These are phyloP conservation scores for Penicillium canariense DNA, from an alignment of 495 filamentous ascomycete species.

Conservation along the genomic window DNA sequence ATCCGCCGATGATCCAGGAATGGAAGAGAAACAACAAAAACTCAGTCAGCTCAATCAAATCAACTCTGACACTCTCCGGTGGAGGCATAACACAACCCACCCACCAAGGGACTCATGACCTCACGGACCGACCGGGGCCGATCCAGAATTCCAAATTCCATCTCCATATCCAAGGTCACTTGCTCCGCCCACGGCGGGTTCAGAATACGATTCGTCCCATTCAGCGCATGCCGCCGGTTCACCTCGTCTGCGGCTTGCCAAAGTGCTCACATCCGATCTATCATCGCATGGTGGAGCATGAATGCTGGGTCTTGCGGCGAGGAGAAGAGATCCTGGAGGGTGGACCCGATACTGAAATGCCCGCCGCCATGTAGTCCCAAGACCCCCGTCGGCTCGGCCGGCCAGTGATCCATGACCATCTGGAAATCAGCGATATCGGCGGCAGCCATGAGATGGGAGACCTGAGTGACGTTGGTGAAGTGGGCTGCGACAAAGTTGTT, in stretches of 20 bases:
- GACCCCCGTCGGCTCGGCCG: slow-evolving; percentile 6
- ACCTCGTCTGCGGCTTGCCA: slow-evolving; percentile 45
- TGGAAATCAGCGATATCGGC: slow-evolving; percentile 23
- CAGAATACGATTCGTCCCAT: slow-evolving; percentile 25
- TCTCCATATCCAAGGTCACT: slow-evolving; percentile 26
- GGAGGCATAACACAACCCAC: slow-evolving; percentile 25
- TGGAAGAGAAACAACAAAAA: too few relatives aligned
- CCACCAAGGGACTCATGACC: slow-evolving; percentile 23
- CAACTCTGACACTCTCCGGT: slow-evolving; percentile 3
- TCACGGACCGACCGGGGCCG: slow-evolving; percentile 20
- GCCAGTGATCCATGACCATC: slow-evolving; percentile 26
- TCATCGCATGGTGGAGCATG: slow-evolving; percentile 55
- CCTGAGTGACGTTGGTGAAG: slow-evolving; percentile 23
- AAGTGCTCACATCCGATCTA: slow-evolving; percentile 57
- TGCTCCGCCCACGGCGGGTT: slow-evolving; percentile 22
- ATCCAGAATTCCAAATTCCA: slow-evolving; percentile 32
- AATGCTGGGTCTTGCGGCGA: slow-evolving; percentile 52
- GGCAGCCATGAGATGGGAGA: slow-evolving; percentile 13
- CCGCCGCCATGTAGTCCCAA: slow-evolving; percentile 29
- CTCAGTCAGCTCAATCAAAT: too few relatives aligned
- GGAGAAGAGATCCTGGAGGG: slow-evolving; percentile 31
- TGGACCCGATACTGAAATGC: slow-evolving; percentile 27
- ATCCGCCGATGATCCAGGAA: too few relatives aligned
- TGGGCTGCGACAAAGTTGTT: slow-evolving; percentile 27
- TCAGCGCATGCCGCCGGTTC: slow-evolving; percentile 21